Base-by-base conservation (phyloP, 805 yeast species). In the Starmerella roubikii region DNA sequence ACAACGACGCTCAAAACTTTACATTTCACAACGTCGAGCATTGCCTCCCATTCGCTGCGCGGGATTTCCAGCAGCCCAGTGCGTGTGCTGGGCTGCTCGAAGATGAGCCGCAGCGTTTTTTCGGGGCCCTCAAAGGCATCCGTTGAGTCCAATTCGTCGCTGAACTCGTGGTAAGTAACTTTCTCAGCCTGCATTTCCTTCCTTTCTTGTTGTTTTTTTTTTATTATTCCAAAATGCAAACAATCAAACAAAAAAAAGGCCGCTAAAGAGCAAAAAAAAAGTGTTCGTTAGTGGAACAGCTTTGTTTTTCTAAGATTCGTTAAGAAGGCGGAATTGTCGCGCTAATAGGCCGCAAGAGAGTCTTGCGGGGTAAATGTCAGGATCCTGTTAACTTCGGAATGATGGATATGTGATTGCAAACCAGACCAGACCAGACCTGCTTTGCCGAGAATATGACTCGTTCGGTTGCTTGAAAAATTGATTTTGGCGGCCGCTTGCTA, bases 71-170 rank as follows among this genome's bases (percentile, higher is more conserved):
- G 64, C 41, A 68, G 25, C 72, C 83, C 56, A 36, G 46, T 24
- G n/a, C 15, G 18, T 16, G 34, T 4, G 30, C 63, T 64, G 28
- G 66, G 58, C 11, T 77, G 70, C 50, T 76, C 75, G 56, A 85
- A 76, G 95, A 95, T 86, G 42, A 88, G 66, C 57, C 88, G 95
- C 30, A 91, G 66, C 41, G 88, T 66, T 60, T 88, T 91, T 60
- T 88, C 97, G 24, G 98, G 97, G 6, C 98, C 97, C 65, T 88
- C 97, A 56, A 88, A 88, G 2, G 96, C 94, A 54, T 75, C 79
- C 12, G 93, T 69, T 16, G 95, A 85, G 62, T 86, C 96, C 47
- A 86, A 65, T 44, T 72, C 69, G 32, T 75, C 76, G 8, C 93
- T 78, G 35, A 82, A 65, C 44, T 78, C 82, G 58, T 79, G 88